Evolutionary conservation across 352 stramenopile species (phyloP).

Genomic region (Globisporangium echinulatum): DNA sequence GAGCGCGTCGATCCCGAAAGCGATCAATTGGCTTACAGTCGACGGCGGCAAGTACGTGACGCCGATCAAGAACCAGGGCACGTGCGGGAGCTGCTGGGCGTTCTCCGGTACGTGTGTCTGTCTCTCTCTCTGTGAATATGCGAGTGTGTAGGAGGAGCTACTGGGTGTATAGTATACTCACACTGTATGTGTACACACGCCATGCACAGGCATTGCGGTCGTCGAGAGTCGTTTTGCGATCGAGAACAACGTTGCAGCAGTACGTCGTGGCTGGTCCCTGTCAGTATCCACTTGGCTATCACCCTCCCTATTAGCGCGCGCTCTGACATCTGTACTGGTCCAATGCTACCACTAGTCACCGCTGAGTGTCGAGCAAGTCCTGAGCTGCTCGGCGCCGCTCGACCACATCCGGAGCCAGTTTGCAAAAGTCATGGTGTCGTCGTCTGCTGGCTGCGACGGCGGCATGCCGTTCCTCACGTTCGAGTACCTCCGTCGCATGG

Average conservation of each 20-base stretch:
- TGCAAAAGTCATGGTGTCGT: constrained; percentile 60
- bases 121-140: neutral
- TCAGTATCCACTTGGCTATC: neutral
- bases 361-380: constrained; percentile 80
- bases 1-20: constrained; percentile 26
- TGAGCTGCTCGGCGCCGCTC: constrained; percentile 65
- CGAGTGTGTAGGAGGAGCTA: neutral
- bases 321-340: neutral
- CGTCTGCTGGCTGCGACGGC: constrained; percentile 77
- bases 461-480: constrained; percentile 89
- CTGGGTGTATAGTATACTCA: neutral
- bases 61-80: constrained; percentile 90
- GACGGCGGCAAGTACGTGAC: constrained; percentile 80
- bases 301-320: neutral
- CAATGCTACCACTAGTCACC: constrained; percentile 21
- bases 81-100: constrained; percentile 91
- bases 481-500: constrained; percentile 63
- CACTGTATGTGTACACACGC: neutral
- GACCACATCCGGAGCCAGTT: constrained; percentile 78
- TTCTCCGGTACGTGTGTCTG: constrained; percentile 51
- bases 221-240: constrained; percentile 80
- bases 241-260: constrained; percentile 52
- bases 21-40: constrained; percentile 64
- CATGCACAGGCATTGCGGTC: constrained; percentile 36
- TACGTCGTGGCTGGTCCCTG: constrained; percentile 11